Base-by-base conservation (phyloP, 202 grass and related monocot genomes). In the Zoysia matrella region DNA sequence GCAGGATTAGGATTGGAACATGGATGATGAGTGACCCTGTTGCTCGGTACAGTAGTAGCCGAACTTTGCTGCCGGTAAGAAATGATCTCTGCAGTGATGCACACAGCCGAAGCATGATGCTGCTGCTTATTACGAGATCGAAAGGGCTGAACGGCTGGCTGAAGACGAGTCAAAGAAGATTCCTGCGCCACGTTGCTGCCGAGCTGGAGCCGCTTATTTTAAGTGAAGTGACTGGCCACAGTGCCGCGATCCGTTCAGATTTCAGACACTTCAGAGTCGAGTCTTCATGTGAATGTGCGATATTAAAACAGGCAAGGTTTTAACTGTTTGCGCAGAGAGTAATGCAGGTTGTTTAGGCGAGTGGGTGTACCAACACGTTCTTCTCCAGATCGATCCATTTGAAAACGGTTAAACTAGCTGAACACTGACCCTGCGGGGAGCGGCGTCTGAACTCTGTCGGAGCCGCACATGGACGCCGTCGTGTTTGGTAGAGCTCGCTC, bases 401-500 rank as follows among this genome's bases (percentile, higher is more conserved):
- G 55, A 47, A 12, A 68, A 73, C 48, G 18, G 58, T 61, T 61
- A 58, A 67, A 36, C 15, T 60, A 45, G 39, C 62, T 60, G 2
- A 57, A 16, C 4, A 52, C 61, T 39, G 46, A 36, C 4, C 78
- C 12, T 58, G 22, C 67, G 22, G 55, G 1, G 55, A 77, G 6
- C 68, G 65, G 61, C 36, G 62, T 69, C 52, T 82, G 67, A 16
- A 39, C 43, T 40, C 61, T 40, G 13, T 16, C 6, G 41, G 9
- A 73, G 44, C 46, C 39, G 78, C 82, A 89, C 73, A 82, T 85
- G 87, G 60, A 36, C 11, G 36, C 57, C 78, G 22, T 73, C 78
- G 60, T 86, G 83, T 86, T 86, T 78, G 87, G 78, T 89, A 78
- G 73, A 77, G 46, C 67, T 42, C 52, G 22, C 40, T 3, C 46